Evolutionary conservation across 2,329 filamentous ascomycete species (phyloP).

Genomic region (Diplodia seriata): DNA sequence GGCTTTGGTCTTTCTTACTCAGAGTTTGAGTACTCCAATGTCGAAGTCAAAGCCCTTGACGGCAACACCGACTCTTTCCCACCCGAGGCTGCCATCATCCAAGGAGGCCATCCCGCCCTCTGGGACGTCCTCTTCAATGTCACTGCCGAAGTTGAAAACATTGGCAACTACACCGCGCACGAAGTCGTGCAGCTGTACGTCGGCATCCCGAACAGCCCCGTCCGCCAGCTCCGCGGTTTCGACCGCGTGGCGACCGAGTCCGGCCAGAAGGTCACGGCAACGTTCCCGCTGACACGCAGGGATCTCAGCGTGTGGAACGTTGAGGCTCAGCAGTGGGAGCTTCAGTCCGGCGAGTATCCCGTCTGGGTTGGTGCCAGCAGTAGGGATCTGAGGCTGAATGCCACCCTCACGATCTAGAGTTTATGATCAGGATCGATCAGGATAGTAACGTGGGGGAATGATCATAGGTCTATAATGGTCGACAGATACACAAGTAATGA

Average conservation of each 20-base stretch:
- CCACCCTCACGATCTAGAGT: constrained; percentile 15
- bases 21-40: constrained; percentile 65
- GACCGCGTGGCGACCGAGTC: constrained; percentile 34
- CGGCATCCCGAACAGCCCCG: constrained; percentile 44
- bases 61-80: constrained; percentile 26
- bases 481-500: background rate
- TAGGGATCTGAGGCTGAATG: constrained; percentile 41
- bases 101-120: constrained; percentile 32
- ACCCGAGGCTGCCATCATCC: constrained; percentile 19
- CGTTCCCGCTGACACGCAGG: constrained; percentile 57
- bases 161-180: constrained; percentile 25
- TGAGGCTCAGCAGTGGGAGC: constrained; percentile 52
- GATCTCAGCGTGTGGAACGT: constrained; percentile 61
- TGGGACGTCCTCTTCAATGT: constrained; percentile 32
- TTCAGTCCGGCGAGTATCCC: constrained; percentile 41
- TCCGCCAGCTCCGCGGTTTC: constrained; percentile 34
- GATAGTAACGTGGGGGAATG: background rate
- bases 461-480: background rate
- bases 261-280: constrained; percentile 47
- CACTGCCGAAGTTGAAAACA: constrained; percentile 35
- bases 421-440: constrained; percentile 2
- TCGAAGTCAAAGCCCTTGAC: constrained; percentile 54
- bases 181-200: constrained; percentile 37
- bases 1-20: constrained; percentile 73
- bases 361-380: constrained; percentile 48